Evolutionary conservation across 2,329 filamentous ascomycete species (phyloP), one percentile per base, ranked within the genome.

Genomic region (Aspergillus amoenus): DNA sequence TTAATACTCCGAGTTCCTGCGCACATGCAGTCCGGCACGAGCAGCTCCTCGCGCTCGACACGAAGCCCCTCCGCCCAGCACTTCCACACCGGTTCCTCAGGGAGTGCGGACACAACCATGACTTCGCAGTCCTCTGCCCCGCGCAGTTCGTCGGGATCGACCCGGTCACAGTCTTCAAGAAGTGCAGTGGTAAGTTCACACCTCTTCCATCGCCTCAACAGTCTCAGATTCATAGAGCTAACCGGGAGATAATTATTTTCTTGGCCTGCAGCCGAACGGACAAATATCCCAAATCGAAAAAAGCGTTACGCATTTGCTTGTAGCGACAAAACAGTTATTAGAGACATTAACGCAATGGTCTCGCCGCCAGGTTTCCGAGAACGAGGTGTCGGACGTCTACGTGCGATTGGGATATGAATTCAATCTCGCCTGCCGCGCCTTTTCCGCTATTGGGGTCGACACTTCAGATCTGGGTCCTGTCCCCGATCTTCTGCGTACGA

Each of bases 291-390:
- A 96, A 75, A 99, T 99, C 76, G 94, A 99, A 80, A 97, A 97
- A 81, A 97, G 93, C 73, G 94, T 99, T 63, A 97, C 93, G 11
- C 94, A 99, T 73, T 88, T 99, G 44, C 87, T 99, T 37, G 93
- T 99, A 64, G 94, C 94, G 37, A 99, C 94, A 34, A 99, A 99
- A 74, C 93, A 97, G 76, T 87, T 99, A 2, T 88, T 99, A 61
- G 94, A 99, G 79, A 99, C 93, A 5, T 82, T 99, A 61, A 99
- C 94, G 46, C 90, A 96, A 81, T 99, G 94, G 94, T 99, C 94
- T 58, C 90, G 93, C 56, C 89, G 90, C 61, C 88, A 90, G 68
- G 93, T 94, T 54, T 93, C 91, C 62, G 94, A 99, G 76, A 90
- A 88, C 60, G 91, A 97, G 73, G 94, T 99, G 58, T 97, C 94